Percentiles rank a stretch among this genome's conserved stretches.
Evolutionary conservation across 2,329 filamentous ascomycete genomes (phyloP).

Genomic region (Colletotrichum higginsianum): DNA sequence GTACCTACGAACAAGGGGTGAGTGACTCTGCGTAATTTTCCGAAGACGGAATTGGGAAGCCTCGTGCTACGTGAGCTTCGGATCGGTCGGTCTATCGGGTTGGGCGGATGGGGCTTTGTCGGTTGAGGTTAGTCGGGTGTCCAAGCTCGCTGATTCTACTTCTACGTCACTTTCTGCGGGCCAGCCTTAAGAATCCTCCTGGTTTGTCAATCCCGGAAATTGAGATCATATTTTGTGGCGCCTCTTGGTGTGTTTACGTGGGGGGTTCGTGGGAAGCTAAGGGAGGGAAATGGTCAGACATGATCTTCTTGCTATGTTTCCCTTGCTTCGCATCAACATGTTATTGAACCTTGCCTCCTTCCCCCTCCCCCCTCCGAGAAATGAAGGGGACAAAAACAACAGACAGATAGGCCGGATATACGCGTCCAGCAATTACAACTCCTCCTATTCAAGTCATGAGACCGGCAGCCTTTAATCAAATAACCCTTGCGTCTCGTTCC

Average conservation of each 20-base stretch:
- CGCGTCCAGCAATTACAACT: neutral
- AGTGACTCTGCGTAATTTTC: neutral
- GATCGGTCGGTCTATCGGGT: neutral
- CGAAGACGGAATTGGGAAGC: neutral
- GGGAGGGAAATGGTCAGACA: slow-evolving; percentile 36
- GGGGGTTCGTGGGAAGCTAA: slow-evolving; percentile 36
- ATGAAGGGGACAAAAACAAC: neutral
- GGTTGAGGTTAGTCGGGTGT: slow-evolving; percentile 5
- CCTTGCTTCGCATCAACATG: slow-evolving; percentile 5
- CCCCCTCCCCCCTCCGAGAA: slow-evolving; percentile 5
- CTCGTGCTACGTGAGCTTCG: neutral
- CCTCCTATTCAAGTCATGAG: neutral
- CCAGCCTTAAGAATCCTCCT: slow-evolving; percentile 1
- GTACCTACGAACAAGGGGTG: neutral
- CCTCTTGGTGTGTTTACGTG: slow-evolving; percentile 24
- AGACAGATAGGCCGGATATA: neutral
- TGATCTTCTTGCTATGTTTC: slow-evolving; percentile 20
- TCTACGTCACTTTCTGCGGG: slow-evolving; percentile 4
- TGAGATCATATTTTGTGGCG: slow-evolving; percentile 34
- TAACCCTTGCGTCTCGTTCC: slow-evolving; percentile 1
- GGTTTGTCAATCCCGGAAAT: slow-evolving; percentile 25
- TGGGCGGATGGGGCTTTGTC: slow-evolving; percentile 6
- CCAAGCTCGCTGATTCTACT: neutral
- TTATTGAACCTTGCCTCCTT: neutral
- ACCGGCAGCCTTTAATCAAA: slow-evolving; percentile 4